Percentiles rank a stretch among this genome's conserved stretches.
These are phyloP conservation scores for Pythium apleroticum DNA, from an alignment of 352 stramenopile species.

Conservation along the genomic window DNA sequence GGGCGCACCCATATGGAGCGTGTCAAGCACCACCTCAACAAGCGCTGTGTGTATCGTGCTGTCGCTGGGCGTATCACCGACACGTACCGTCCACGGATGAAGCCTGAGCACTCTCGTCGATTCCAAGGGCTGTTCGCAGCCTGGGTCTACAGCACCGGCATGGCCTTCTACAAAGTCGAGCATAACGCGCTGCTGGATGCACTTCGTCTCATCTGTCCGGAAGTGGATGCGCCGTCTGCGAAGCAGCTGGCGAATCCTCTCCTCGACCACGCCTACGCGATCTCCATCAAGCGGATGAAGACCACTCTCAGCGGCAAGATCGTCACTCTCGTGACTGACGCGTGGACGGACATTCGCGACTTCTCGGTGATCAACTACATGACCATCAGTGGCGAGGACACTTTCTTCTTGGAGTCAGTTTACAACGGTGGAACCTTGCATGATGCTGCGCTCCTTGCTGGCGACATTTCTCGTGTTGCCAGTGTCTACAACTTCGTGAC, in stretches of 20 bases:
- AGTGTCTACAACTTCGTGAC: neutral
- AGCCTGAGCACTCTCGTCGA: too few species aligned
- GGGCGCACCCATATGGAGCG: too few species aligned
- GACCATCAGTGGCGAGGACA: neutral
- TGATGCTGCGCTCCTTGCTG: slow-evolving; percentile 4
- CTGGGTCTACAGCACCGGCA: neutral
- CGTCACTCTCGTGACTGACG: neutral
- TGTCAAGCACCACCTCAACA: too few species aligned
- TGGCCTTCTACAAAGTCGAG: neutral
- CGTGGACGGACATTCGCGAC: slow-evolving; percentile 5
- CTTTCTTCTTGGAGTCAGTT: slow-evolving; percentile 7
- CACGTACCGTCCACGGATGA: too few species aligned
- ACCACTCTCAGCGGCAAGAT: neutral
- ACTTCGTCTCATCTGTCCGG: neutral
- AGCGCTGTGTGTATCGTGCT: too few species aligned
- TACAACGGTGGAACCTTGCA: neutral
- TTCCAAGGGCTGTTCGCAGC: neutral
- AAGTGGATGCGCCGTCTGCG: neutral
- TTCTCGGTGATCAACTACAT: slow-evolving; percentile 9
- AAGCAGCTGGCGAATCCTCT: neutral
- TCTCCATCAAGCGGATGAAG: neutral
- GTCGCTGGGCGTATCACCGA: too few species aligned
- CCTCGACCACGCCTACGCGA: slow-evolving; percentile 5
- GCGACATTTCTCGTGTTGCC: neutral
- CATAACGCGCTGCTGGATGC: neutral